Conservation (phyloP, 768 basidiomycete genomes). For the Lactarius akahatsu region DNA sequence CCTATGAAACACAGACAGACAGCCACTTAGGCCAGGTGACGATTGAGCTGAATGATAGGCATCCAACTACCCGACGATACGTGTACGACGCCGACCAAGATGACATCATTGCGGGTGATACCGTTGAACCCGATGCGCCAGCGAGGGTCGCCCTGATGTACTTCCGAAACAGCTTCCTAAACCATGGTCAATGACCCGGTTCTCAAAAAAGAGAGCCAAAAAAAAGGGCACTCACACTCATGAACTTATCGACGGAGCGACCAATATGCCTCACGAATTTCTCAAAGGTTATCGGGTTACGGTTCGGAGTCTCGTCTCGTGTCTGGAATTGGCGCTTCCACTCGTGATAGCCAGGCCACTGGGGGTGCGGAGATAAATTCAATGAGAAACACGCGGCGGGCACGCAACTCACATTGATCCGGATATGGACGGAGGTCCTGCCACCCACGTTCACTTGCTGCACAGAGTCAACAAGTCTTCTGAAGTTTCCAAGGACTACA, state of each 20-base stretch:
- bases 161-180: slow-evolving; percentile 21
- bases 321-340: slow-evolving; percentile 31
- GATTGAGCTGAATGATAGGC: slow-evolving; percentile 30
- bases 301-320: slow-evolving; percentile 25
- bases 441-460: slow-evolving; percentile 24
- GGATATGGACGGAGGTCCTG: slow-evolving; percentile 27
- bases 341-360: slow-evolving; percentile 30
- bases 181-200: background rate
- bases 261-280: slow-evolving; percentile 28
- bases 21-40: slow-evolving; percentile 17
- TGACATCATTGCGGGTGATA: slow-evolving; percentile 24
- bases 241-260: slow-evolving; percentile 27
- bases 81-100: slow-evolving; percentile 26
- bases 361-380: background rate
- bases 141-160: slow-evolving; percentile 17
- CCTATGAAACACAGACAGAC: background rate
- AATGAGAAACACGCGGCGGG: too few relatives aligned
- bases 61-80: slow-evolving; percentile 31
- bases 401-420: slow-evolving; percentile 23
- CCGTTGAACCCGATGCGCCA: slow-evolving; percentile 28
- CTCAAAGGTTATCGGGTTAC: slow-evolving; percentile 27
- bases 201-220: background rate
- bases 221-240: slow-evolving; percentile 14
- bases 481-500: slow-evolving; percentile 25
- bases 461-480: slow-evolving; percentile 22